These are phyloP conservation scores for Tricholoma furcatifolium DNA, from an alignment of 768 basidiomycete genomes.

Conservation along the genomic window DNA sequence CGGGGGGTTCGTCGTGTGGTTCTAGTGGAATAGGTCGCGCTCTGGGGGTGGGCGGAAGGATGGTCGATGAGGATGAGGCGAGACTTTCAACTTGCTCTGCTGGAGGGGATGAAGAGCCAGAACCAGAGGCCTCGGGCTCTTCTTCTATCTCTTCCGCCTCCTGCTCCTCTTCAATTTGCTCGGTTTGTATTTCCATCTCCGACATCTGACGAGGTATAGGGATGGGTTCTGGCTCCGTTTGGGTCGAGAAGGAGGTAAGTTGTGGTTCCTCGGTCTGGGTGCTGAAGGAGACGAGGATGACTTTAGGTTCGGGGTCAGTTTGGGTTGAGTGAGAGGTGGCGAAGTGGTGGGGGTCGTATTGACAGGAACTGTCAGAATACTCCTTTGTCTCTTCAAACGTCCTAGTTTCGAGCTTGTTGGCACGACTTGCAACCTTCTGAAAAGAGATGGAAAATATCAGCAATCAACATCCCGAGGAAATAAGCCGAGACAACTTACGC, in stretches of 20 bases:
- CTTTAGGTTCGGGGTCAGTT: constrained; percentile 59
- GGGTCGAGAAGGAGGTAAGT: constrained; percentile 23
- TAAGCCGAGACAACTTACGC: constrained; percentile 39
- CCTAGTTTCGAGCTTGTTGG: constrained; percentile 38
- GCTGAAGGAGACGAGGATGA: constrained; percentile 44
- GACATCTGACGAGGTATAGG: constrained; percentile 37
- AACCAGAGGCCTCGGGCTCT: constrained; percentile 10
- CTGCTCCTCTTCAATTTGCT: constrained; percentile 33
- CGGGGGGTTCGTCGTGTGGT: constrained; percentile 63
- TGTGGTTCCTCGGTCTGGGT: constrained; percentile 55
- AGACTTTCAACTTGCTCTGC: constrained; percentile 48
- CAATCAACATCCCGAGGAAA: constrained; percentile 8
- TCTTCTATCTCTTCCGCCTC: not conserved
- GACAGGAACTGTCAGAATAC: constrained; percentile 72
- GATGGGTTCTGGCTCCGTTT: constrained; percentile 34
- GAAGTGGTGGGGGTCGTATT: constrained; percentile 63
- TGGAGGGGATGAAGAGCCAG: constrained; percentile 47
- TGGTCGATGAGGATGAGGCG: constrained; percentile 73
- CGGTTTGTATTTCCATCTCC: constrained; percentile 70
- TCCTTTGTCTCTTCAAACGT: constrained; percentile 68
- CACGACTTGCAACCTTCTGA: constrained; percentile 69
- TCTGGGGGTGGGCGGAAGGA: constrained; percentile 70
- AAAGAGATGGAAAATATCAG: constrained; percentile 6
- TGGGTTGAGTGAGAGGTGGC: constrained; percentile 47
- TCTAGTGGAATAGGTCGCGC: constrained; percentile 35